Conservation (phyloP, 2,329 filamentous ascomycete genomes). For the Passalora sequoiae region DNA sequence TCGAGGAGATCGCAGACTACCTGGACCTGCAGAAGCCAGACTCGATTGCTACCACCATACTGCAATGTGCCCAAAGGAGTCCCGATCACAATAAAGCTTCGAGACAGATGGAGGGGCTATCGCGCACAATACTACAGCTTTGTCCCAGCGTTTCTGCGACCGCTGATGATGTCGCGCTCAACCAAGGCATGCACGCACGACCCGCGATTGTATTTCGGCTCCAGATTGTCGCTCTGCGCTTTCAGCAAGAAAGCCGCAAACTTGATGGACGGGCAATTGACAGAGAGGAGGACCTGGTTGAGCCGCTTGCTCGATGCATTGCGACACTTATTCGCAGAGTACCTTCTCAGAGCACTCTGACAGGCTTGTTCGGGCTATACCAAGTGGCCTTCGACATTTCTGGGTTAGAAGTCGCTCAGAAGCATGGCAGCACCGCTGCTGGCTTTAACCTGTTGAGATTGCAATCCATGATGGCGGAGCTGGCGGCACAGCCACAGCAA, state of each 20-base stretch:
- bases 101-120: constrained; percentile 62
- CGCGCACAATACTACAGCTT: constrained; percentile 60
- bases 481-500: constrained; percentile 9
- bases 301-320: constrained; percentile 60
- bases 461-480: constrained; percentile 20
- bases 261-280: constrained; percentile 57
- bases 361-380: constrained; percentile 7
- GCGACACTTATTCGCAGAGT: constrained; percentile 47
- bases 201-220: constrained; percentile 58
- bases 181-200: constrained; percentile 51
- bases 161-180: constrained; percentile 54
- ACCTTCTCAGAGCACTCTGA: background rate
- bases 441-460: constrained; percentile 12
- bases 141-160: constrained; percentile 62
- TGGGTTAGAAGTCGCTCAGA: background rate
- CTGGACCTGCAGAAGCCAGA: constrained; percentile 50
- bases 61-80: constrained; percentile 44
- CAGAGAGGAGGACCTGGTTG: constrained; percentile 59
- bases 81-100: constrained; percentile 53
- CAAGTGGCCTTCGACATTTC: constrained; percentile 3
- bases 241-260: constrained; percentile 61
- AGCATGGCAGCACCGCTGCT: background rate
- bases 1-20: constrained; percentile 54
- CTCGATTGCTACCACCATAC: constrained; percentile 57
- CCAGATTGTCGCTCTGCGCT: constrained; percentile 58